These are phyloP conservation scores for Glycine latifolia DNA, from an alignment of 306 rosid species.

Conservation along the genomic window DNA sequence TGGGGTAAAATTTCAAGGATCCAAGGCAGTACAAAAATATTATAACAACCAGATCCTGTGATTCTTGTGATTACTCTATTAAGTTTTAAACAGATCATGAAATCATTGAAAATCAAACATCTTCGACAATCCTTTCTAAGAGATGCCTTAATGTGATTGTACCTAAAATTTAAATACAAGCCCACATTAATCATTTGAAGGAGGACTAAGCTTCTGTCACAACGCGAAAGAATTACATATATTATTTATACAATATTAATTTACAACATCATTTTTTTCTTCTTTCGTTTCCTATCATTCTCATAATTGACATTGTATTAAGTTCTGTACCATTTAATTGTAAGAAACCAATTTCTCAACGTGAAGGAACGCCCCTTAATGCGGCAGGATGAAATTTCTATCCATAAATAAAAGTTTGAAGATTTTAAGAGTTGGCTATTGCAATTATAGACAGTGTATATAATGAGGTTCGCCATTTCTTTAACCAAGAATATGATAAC, in stretches of 20 bases:
- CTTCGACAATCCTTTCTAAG: neutral
- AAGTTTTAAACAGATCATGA: neutral
- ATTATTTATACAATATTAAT: neutral
- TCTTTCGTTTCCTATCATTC: neutral
- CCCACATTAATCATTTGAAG: too few relatives aligned
- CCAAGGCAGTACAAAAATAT: neutral
- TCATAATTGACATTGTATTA: neutral
- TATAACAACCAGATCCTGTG: neutral
- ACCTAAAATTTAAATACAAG: neutral
- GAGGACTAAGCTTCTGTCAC: neutral
- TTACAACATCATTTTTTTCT: neutral
- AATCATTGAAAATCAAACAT: conserved; percentile 16
- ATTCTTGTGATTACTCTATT: conserved; percentile 8
- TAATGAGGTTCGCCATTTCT: too few relatives aligned
- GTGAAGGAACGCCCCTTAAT: too few relatives aligned
- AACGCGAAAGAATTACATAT: neutral
- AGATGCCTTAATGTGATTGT: conserved; percentile 6
- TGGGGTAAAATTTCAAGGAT: too few relatives aligned
- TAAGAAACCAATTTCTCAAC: neutral
- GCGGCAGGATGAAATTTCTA: too few relatives aligned
- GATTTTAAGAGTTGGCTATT: neutral
- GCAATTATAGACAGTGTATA: neutral
- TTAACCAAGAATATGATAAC: too few relatives aligned
- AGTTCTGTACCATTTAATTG: neutral
- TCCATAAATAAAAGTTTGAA: neutral